Base-by-base conservation (phyloP, 306 rosid species). In the Rosa multiflora region DNA sequence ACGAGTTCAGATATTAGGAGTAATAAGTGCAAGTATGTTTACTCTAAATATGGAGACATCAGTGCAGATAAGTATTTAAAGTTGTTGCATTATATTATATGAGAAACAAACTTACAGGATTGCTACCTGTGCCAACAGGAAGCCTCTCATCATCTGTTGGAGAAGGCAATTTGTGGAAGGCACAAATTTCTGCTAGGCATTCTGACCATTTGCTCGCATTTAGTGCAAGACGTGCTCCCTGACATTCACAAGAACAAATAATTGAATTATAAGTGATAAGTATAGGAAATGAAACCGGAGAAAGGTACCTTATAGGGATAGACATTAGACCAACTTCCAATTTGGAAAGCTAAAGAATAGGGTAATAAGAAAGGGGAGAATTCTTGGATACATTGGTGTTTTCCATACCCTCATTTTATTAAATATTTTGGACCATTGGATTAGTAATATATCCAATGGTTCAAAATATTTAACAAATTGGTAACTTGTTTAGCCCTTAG, bases 101-200 rank as follows among this genome's bases (percentile, higher is more conserved):
- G 11, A 20, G 18, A 21, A 40, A 61, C 39, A 46, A 77, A 86
- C 99, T 95, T 88, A 95, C 99, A 81, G 98, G 99, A 93, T 95
- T 95, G 87, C 99, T 92, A 74, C 99, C 98, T 48, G 86, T 84
- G 77, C 99, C 99, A 89, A 95, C 96, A 73, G 99, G 99, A 81
- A 95, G 96, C 90, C 91, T 89, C 85, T 95, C 96, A 80, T 88
- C 94, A 59, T 92, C 97, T 29, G 89, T 75, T 72, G 93, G 94
- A 74, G 84, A 81, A 84, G 97, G 85, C 71, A 95, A 76, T 82
- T 89, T 82, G 87, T 91, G 88, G 81, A 83, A 88, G 86, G 89
- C 88, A 80, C 97, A 92, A 80, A 95, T 86, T 78, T 93, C 83
- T 77, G 85, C 70, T 12, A 91, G 71, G 83, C 94, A 82, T 79